Evolutionary conservation across 2,329 filamentous ascomycete genomes (phyloP), one percentile per base, ranked within the genome.

Genomic region (Metarhizium rileyi): DNA sequence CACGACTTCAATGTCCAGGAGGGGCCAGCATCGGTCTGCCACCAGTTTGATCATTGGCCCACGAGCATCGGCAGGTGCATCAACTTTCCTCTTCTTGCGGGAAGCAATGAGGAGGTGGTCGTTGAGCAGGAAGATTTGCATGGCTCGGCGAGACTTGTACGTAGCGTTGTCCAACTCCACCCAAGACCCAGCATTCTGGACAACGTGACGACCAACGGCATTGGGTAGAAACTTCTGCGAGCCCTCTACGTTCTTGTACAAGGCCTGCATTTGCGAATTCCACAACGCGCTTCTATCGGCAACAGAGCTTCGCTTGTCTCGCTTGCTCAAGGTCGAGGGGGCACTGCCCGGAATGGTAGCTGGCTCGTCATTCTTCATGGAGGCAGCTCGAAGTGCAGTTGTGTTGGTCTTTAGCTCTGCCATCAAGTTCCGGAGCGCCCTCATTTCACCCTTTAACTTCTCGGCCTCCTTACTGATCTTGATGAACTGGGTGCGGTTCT

Each of bases 381-480:
- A 82, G 3, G 79, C 75, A 20, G 78, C 72, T 44, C 82, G 75
- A 35, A 86, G 69, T 3, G 83, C 82, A 18, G 77, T 83, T 1
- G 83, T 86, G 52, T 90, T 89, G 7, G 81, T 77, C 59, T 89
- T 97, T 50, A 98, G 77, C 56, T 98, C 93, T 2, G 89, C 84
- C 85, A 98, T 96, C 47, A 97, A 76, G 56, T 88, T 88, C 42
- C 87, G 82, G 28, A 98, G 78, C 6, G 87, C 87, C 47, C 88
- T 81, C 93, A 98, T 97, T 66, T 98, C 93, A 49, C 82, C 81
- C 70, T 97, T 97, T 51, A 98, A 80, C 71, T 95, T 96, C 69
- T 98, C 93, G 2, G 94, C 93, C 70, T 98, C 93, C 69, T 97
- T 96, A 65, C 90, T 96, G 67, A 98, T 97, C 68, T 95, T 95